Percentiles rank a stretch among this genome's conserved stretches.
Conservation (phyloP, 345 rosid species). For the Arabis alpina region DNA sequence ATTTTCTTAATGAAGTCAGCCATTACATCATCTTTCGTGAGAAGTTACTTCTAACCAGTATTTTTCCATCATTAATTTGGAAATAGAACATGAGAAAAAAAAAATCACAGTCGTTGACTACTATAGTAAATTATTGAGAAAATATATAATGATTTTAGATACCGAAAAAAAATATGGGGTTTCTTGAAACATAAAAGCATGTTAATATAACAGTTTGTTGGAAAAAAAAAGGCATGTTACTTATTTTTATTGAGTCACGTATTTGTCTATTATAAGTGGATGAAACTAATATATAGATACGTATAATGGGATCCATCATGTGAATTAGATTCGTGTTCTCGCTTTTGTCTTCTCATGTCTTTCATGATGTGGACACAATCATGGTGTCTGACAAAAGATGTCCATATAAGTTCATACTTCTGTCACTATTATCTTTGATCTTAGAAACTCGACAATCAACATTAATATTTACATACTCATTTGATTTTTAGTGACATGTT, state of each 20-base stretch:
- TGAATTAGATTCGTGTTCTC: constrained; percentile 32
- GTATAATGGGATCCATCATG: constrained; percentile 31
- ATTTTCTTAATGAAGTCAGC: background rate
- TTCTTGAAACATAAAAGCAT: background rate
- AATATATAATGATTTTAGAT: too few relatives aligned
- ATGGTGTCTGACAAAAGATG: constrained; percentile 17
- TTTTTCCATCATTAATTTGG: too few relatives aligned
- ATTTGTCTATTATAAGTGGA: constrained; percentile 18
- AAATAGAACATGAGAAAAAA: too few relatives aligned
- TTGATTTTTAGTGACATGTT: too few relatives aligned
- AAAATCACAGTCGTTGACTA: too few relatives aligned
- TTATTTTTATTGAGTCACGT: constrained; percentile 15
- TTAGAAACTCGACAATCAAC: background rate
- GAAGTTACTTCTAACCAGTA: too few relatives aligned
- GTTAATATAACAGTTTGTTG: too few relatives aligned
- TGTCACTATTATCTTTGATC: background rate
- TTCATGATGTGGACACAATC: constrained; percentile 34
- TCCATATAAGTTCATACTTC: background rate
- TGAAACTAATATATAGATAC: background rate
- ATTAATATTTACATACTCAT: too few relatives aligned
- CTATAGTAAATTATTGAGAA: too few relatives aligned
- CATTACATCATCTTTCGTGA: constrained; percentile 14
- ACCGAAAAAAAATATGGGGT: too few relatives aligned
- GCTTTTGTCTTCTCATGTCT: constrained; percentile 30
- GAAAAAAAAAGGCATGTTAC: constrained; percentile 6